Evolutionary conservation across 352 stramenopile species (phyloP).

Genomic region (Globisporangium apiculatum): DNA sequence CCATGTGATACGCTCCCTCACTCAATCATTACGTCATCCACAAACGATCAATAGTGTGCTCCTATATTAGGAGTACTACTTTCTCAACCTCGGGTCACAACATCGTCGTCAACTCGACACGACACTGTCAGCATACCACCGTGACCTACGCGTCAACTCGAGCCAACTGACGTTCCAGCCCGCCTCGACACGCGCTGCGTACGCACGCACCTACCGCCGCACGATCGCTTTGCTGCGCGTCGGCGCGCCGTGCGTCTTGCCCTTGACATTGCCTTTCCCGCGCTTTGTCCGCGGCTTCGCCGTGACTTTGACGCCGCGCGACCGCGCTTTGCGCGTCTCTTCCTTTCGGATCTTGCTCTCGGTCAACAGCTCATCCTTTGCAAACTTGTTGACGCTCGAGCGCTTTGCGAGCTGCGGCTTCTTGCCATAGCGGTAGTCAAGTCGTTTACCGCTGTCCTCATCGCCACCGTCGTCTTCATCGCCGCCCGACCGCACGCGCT

Average conservation of each 20-base stretch:
- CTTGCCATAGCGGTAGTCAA: conserved; percentile 76
- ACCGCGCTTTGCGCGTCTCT: conserved; percentile 78
- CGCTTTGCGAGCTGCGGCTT: conserved; percentile 49
- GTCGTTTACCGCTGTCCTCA: conserved; percentile 23
- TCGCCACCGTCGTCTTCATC: conserved; percentile 57
- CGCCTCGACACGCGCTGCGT: not conserved
- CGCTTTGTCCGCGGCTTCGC: conserved; percentile 23
- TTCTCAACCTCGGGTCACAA: too few species aligned
- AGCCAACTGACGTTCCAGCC: not conserved
- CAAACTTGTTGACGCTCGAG: conserved; percentile 63
- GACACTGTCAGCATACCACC: too few species aligned
- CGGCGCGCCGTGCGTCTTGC: conserved; percentile 76
- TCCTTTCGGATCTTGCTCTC: conserved; percentile 83
- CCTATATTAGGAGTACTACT: too few species aligned
- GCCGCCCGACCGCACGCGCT: conserved; percentile 65
- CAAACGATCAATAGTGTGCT: too few species aligned
- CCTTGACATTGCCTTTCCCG: conserved; percentile 33
- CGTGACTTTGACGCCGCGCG: conserved; percentile 62
- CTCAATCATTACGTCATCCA: too few species aligned
- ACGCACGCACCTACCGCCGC: conserved; percentile 22
- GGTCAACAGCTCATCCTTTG: conserved; percentile 70
- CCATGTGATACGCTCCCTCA: too few species aligned
- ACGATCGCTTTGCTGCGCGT: conserved; percentile 82
- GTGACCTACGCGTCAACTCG: too few species aligned
- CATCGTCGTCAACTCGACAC: too few species aligned